phyloP scores from a whole-genome alignment of 73 alveolate species.

The Breviolum minutum region DNA sequence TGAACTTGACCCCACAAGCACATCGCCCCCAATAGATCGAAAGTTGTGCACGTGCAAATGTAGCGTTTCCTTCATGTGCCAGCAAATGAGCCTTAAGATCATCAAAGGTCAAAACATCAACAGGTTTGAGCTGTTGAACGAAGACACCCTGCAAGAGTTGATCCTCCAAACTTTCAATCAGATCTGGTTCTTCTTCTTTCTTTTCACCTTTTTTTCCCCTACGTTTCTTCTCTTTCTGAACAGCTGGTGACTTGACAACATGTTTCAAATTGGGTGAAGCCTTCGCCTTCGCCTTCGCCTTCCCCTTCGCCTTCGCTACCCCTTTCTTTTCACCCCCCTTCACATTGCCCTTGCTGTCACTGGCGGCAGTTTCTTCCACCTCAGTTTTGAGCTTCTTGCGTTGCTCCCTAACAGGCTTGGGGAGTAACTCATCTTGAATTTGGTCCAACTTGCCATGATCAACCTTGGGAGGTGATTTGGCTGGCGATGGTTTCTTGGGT shows the following conservation, averaged over 20 bases:
- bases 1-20: background rate
- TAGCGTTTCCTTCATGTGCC: background rate
- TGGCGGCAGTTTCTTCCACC: no score
- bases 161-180: background rate
- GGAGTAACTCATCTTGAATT: no score
- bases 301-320: no score
- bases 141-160: background rate
- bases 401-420: no score
- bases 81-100: background rate
- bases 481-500: no score
- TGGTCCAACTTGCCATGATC: no score
- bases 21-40: background rate
- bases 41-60: background rate
- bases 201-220: background rate
- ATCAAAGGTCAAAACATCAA: background rate
- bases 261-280: no score
- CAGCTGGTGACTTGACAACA: background rate
- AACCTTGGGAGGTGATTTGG: no score
- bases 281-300: no score
- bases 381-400: no score
- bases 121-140: background rate
- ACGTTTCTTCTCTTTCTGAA: background rate
- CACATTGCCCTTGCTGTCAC: no score
- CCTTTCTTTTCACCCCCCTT: no score
- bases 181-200: background rate